Base-by-base conservation (phyloP, 164 flowering plant genomes). In the Paratinospora sagittata region DNA sequence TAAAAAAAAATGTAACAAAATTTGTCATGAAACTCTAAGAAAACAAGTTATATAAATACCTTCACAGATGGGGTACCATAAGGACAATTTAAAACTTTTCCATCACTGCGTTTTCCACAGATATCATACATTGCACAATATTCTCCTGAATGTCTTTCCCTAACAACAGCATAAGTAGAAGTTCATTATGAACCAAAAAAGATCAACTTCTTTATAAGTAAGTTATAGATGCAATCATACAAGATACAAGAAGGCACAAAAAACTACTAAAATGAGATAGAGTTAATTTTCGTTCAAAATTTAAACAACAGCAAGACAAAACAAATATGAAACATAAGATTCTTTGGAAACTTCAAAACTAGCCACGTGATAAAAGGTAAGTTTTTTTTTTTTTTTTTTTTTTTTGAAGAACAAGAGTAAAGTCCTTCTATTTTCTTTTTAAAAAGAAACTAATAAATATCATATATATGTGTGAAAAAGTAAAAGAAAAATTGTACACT, bases 91-190 rank as follows among this genome's bases (percentile, higher is more conserved):
- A 96, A 75, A 5, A 87, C 86, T 82, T 90, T 93, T 52, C 93
- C 93, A 77, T 96, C 98, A 41, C 76, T 80, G 4, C 99, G 95
- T 26, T 77, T 60, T 76, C 95, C 99, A 80, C 99, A 96, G 23
- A 96, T 86, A 73, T 78, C 95, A 77, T 90, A 90, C 98, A 96
- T 93, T 45, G 93, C 88, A 83, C 99, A 96, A 70, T 88, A 91
- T 60, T 77, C 90, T 69, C 77, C 86, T 8, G 90, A 73, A 75
- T 93, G 97, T 67, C 80, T 84, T 78, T 71, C 84, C 78, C 96
- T 90, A 68, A 37, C 34, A 80, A 34, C n/a, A 71, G 19, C 60
- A 19, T 36, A 26, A 58, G 19, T 16, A 33, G 16, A 74, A 47
- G 16, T 23, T 37, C 52, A 4, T 21, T 24, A 43, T 43, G 47